Percentiles rank a stretch among this genome's conserved stretches.
phyloP scores from a whole-genome alignment of 495 filamentous ascomycete species.

The Pseudotulostoma volvatum region DNA sequence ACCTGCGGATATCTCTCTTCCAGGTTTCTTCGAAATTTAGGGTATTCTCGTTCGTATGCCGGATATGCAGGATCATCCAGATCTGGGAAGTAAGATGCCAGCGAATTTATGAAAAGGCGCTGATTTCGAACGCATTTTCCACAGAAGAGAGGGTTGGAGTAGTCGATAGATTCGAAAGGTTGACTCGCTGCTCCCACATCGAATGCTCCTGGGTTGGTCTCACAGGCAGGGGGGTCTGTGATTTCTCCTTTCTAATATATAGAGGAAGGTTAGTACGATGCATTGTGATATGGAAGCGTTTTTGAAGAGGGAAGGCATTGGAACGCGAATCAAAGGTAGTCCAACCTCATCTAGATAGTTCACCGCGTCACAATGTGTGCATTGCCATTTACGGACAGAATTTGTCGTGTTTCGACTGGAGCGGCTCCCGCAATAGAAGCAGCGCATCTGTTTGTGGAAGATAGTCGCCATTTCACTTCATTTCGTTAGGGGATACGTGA shows the following conservation, averaged over 20 bases:
- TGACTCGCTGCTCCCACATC: slow-evolving; percentile 14
- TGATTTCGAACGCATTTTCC: slow-evolving; percentile 67
- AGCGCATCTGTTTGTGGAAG: slow-evolving; percentile 38
- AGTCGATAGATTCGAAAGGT: slow-evolving; percentile 18
- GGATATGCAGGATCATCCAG: slow-evolving; percentile 46
- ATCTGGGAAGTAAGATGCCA: slow-evolving; percentile 57
- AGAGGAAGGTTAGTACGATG: not conserved
- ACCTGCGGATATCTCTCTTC: slow-evolving; percentile 73
- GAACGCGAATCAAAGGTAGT: no score
- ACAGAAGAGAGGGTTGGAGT: slow-evolving; percentile 50
- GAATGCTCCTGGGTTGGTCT: slow-evolving; percentile 17
- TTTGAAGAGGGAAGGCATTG: no score
- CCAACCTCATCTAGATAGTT: slow-evolving; percentile 61
- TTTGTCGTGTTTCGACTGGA: slow-evolving; percentile 38
- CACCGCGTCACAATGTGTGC: slow-evolving; percentile 56
- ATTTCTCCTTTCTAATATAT: slow-evolving; percentile 73
- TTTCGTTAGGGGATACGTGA: no score
- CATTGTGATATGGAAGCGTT: no score
- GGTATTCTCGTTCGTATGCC: slow-evolving; percentile 39
- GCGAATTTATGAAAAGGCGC: slow-evolving; percentile 45
- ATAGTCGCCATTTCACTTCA: slow-evolving; percentile 30
- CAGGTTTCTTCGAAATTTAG: slow-evolving; percentile 42
- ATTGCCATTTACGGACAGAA: slow-evolving; percentile 44
- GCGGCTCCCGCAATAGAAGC: slow-evolving; percentile 61
- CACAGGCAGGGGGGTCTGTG: slow-evolving; percentile 61